Evolutionary conservation across 2,329 filamentous ascomycete species (phyloP), one percentile per base, ranked within the genome.

Genomic region (Aspergillus neotritici): DNA sequence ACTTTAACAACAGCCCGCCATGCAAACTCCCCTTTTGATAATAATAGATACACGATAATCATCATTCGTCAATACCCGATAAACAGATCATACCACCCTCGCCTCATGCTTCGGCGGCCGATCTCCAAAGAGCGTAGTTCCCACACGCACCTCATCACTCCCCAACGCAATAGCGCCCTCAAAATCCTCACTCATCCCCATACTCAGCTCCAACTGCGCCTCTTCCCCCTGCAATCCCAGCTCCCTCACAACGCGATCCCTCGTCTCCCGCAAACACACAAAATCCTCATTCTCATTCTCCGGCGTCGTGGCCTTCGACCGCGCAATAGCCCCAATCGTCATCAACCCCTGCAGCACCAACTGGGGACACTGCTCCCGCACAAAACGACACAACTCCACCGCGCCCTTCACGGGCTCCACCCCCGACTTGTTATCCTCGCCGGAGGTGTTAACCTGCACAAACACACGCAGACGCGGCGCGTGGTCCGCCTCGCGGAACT

Each of bases 171-270:
- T 83, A 0, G 93, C 93, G 6, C 84, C 86, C 71, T 95, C 90
- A 65, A 91, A 98, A 66, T 98, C 93, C 60, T 87, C 82, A 63
- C 89, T 96, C 93, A 98, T 98, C 5, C 91, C 91, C 91, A 98
- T 98, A 67, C 90, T 96, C 67, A 97, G 66, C 72, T 96, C 89
- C 56, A 96, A 63, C 48, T 76, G 75, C n/a, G 71, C 68, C 12
- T 73, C 61, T 3, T 50, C 52, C 4, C 52, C 63, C 12, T 71
- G 62, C 32, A 80, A 54, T 0, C 73, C 79, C 40, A 90, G 58
- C 53, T 82, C 83, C 58, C 69, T 60, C 2, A 75, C 78, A 2
- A 96, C 80, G 11, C 79, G 66, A 63, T 94, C 86, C 43, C 87
- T 74, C 62, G 86, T 83, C 58, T 84, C 76, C 39, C 71, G 73